A percentile compares a stretch with the other conserved stretches of the same genome.
Evolutionary conservation across 305 asterid genomes (phyloP).

Genomic region (Fraxinus greggii): DNA sequence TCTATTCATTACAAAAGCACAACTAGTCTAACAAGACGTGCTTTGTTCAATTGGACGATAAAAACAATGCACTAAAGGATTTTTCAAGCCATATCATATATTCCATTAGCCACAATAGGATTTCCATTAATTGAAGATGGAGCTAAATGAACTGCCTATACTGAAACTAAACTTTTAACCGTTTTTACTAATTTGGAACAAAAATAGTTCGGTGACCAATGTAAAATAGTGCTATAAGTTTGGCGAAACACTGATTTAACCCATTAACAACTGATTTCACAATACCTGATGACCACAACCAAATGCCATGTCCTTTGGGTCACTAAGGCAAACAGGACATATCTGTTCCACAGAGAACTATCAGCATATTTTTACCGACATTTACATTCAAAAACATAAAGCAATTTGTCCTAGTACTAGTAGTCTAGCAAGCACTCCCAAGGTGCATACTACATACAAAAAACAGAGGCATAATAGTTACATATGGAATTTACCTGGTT

Average conservation of each 20-base stretch:
- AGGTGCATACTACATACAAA: not conserved
- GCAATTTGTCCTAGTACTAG: not conserved
- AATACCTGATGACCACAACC: conserved; percentile 97
- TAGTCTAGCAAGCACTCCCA: not conserved
- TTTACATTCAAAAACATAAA: not conserved
- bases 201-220: not conserved
- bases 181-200: not conserved
- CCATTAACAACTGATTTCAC: not conserved
- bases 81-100: not conserved
- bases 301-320: conserved; percentile 91
- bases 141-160: not conserved
- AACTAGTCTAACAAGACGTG: not conserved
- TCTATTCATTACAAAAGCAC: not conserved
- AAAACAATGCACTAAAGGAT: not conserved
- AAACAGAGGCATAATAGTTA: not conserved
- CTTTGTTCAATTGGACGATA: not conserved
- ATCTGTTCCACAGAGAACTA: conserved; percentile 38
- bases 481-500: conserved; percentile 46
- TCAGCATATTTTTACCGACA: not conserved
- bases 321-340: conserved; percentile 84
- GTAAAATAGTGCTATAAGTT: not conserved
- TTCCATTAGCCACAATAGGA: not conserved
- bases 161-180: not conserved
- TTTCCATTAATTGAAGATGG: not conserved
- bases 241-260: not conserved